Evolutionary conservation across 768 basidiomycete species (phyloP).

Genomic region (Cyclocybe aegerita): DNA sequence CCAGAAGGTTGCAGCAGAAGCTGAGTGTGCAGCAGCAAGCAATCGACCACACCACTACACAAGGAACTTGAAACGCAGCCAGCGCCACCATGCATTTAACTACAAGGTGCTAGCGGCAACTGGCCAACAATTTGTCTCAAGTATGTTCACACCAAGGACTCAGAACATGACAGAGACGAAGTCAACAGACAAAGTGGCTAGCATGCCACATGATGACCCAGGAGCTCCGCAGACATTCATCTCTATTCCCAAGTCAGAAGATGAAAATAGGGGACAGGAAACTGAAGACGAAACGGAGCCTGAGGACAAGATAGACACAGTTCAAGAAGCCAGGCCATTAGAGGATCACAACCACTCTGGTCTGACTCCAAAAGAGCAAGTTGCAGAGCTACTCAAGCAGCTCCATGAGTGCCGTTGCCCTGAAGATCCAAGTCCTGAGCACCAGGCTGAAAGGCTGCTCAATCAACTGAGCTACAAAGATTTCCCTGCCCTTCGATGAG

Average conservation of each 20-base stretch:
- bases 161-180: slow-evolving; percentile 1
- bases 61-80: slow-evolving; percentile 10
- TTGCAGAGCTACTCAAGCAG: slow-evolving; percentile 5
- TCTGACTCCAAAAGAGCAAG: background rate
- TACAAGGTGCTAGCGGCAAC: background rate
- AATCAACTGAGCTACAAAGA: slow-evolving; percentile 17
- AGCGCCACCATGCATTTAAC: slow-evolving; percentile 6
- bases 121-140: slow-evolving; percentile 5
- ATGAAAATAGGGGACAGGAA: too few relatives aligned
- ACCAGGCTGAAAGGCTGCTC: slow-evolving; percentile 7
- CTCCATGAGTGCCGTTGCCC: background rate
- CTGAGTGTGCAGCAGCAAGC: background rate
- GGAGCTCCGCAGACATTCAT: too few relatives aligned
- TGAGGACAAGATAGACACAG: too few relatives aligned
- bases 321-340: too few relatives aligned
- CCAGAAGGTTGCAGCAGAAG: too few relatives aligned
- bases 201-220: too few relatives aligned
- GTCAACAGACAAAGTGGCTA: too few relatives aligned
- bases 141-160: background rate
- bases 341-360: too few relatives aligned
- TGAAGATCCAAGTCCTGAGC: slow-evolving; percentile 10
- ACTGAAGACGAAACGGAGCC: too few relatives aligned
- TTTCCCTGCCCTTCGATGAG: slow-evolving; percentile 16
- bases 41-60: slow-evolving; percentile 10
- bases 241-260: too few relatives aligned